Evolutionary conservation across 2,329 filamentous ascomycete species (phyloP).

Genomic region (Setomelanomma holmii): DNA sequence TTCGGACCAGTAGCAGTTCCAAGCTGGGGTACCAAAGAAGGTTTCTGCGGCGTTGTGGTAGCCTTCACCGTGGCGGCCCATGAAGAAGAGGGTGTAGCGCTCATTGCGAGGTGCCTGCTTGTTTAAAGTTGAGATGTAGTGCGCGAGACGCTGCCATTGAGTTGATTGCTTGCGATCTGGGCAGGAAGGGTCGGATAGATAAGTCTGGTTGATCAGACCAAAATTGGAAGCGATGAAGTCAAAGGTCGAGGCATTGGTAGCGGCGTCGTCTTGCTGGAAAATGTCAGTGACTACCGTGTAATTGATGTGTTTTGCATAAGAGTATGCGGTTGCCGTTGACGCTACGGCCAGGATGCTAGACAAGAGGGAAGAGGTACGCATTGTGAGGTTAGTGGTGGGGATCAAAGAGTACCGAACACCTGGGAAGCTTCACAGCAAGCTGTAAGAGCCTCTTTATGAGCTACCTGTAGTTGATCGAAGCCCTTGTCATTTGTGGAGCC

Average conservation of each 20-base stretch:
- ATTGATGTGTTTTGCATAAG: slow-evolving; percentile 55
- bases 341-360: slow-evolving; percentile 25
- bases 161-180: slow-evolving; percentile 54
- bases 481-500: slow-evolving; percentile 1
- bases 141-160: slow-evolving; percentile 70
- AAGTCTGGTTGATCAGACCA: slow-evolving; percentile 69
- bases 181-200: slow-evolving; percentile 59
- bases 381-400: slow-evolving; percentile 2
- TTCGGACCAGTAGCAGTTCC: slow-evolving; percentile 74
- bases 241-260: slow-evolving; percentile 64
- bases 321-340: slow-evolving; percentile 16
- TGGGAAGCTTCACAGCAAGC: background rate
- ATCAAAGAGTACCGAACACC: background rate
- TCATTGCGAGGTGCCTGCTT: slow-evolving; percentile 52
- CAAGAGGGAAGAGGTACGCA: slow-evolving; percentile 26
- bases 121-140: slow-evolving; percentile 66
- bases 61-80: slow-evolving; percentile 75
- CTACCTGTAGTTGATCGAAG: slow-evolving; percentile 3
- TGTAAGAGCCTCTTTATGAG: slow-evolving; percentile 14
- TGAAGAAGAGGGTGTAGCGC: slow-evolving; percentile 71
- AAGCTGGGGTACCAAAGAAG: slow-evolving; percentile 71
- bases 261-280: slow-evolving; percentile 68
- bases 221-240: slow-evolving; percentile 61
- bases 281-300: slow-evolving; percentile 68
- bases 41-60: slow-evolving; percentile 69